Conservation (phyloP, 2,329 filamentous ascomycete species). For the Penicillium hesseltinei region DNA sequence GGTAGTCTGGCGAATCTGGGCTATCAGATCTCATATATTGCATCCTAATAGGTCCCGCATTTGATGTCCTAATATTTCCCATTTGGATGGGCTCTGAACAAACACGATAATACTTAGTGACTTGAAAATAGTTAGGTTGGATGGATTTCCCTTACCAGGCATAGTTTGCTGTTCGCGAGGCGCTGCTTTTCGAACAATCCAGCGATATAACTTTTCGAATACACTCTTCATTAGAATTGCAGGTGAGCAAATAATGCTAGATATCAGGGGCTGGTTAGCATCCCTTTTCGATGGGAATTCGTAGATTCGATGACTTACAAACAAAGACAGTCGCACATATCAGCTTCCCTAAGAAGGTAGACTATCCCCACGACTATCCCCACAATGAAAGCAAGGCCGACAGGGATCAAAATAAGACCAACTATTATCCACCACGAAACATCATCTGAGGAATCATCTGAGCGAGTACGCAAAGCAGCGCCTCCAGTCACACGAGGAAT, state of each 20-base stretch:
- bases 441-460: background rate
- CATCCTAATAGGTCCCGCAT: too few relatives aligned
- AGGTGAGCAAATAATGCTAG: background rate
- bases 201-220: background rate
- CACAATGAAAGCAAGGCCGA: background rate
- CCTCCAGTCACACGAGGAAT: background rate
- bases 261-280: background rate
- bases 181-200: background rate
- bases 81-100: background rate
- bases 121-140: background rate
- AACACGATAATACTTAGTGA: background rate
- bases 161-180: background rate
- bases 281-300: background rate
- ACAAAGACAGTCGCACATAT: background rate
- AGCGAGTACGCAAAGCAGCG: background rate
- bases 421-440: fast-evolving
- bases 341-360: too few relatives aligned
- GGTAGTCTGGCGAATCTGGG: background rate
- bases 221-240: too few relatives aligned
- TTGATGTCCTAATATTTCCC: background rate
- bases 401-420: fast-evolving
- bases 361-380: background rate
- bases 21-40: background rate
- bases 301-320: background rate
- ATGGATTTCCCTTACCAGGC: background rate